Conservation (phyloP, 805 yeast genomes). For the Candida krabiensis region DNA sequence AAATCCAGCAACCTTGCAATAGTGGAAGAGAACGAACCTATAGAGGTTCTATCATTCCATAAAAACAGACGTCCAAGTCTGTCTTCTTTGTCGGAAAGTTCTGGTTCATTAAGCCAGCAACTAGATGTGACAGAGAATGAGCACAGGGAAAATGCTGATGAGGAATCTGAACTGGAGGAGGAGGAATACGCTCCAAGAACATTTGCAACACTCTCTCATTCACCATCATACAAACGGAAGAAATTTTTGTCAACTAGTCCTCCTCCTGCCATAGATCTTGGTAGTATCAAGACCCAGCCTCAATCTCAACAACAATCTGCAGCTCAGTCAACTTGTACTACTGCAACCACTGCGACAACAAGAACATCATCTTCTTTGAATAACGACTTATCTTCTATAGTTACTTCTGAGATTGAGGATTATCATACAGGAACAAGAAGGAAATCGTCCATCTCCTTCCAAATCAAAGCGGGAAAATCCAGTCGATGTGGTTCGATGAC, state of each 20-base stretch:
- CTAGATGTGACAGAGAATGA: constrained; percentile 25
- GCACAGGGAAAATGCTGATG: constrained; percentile 24
- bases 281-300: neutral
- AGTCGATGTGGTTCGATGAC: constrained; percentile 25
- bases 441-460: constrained; percentile 30
- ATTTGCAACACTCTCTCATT: constrained; percentile 10
- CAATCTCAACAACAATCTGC: constrained; percentile 4
- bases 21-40: constrained; percentile 20
- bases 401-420: constrained; percentile 27
- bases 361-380: constrained; percentile 9
- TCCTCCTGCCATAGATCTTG: neutral
- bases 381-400: constrained; percentile 18
- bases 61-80: constrained; percentile 1
- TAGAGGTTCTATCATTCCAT: constrained; percentile 15
- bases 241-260: constrained; percentile 2
- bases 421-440: constrained; percentile 22
- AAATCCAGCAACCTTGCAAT: constrained; percentile 10
- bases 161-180: constrained; percentile 21
- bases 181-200: constrained; percentile 10
- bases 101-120: constrained; percentile 10
- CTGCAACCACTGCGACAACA: constrained; percentile 6
- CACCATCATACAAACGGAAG: constrained; percentile 18
- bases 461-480: constrained; percentile 15
- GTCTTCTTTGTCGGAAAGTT: constrained; percentile 11
- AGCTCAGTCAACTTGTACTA: constrained; percentile 10